These are phyloP conservation scores for Microcos paniculata DNA, from an alignment of 345 rosid genomes.

Conservation along the genomic window DNA sequence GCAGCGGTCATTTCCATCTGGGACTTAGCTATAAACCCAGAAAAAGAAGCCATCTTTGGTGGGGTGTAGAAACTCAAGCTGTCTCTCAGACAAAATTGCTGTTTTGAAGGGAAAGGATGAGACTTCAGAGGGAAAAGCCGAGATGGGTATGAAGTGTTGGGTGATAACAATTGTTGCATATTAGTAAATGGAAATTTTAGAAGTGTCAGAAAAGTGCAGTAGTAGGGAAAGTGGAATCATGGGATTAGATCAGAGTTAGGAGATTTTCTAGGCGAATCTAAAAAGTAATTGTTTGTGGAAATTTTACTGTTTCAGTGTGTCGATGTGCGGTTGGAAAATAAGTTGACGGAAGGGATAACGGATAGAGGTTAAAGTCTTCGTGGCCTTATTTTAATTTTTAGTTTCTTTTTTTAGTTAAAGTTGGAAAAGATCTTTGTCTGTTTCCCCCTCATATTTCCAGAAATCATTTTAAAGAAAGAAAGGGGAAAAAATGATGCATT, in stretches of 20 bases:
- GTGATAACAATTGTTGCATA: slow-evolving; percentile 6
- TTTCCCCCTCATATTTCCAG: too few relatives aligned
- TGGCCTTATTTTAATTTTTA: too few relatives aligned
- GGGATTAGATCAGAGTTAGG: background rate
- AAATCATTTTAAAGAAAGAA: too few relatives aligned
- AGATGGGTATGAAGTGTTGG: slow-evolving; percentile 20
- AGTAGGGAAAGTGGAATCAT: background rate
- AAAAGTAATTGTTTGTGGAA: background rate
- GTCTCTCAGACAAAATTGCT: slow-evolving; percentile 1
- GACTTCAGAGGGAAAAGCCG: slow-evolving; percentile 28
- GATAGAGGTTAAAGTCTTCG: background rate
- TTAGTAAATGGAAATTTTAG: background rate
- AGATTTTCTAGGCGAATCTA: background rate
- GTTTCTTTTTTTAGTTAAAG: too few relatives aligned
- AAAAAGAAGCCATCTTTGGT: slow-evolving; percentile 53
- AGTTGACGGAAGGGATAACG: background rate
- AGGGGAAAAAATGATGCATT: too few relatives aligned
- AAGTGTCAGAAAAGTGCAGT: background rate
- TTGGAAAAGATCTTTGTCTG: too few relatives aligned
- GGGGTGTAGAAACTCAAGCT: slow-evolving; percentile 10
- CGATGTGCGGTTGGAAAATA: background rate
- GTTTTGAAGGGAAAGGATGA: slow-evolving; percentile 33
- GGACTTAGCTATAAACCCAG: slow-evolving; percentile 45
- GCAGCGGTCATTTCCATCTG: slow-evolving; percentile 24
- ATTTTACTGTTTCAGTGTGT: background rate